phyloP scores from a whole-genome alignment of 2,329 filamentous ascomycete species.

The Botrytis galanthina region DNA sequence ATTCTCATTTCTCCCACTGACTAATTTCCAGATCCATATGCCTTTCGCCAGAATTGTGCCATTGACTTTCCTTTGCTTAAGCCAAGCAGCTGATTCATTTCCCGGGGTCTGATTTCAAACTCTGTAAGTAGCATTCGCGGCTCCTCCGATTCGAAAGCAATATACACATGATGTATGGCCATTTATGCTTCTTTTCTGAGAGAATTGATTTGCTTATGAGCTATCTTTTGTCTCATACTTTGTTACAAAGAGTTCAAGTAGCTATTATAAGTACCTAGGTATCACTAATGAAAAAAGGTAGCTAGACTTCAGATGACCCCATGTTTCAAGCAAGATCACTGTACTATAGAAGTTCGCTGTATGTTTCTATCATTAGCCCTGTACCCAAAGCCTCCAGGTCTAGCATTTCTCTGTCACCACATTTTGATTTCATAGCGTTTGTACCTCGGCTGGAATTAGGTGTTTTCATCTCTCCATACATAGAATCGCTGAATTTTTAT shows the following conservation, averaged over 20 bases:
- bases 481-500: too few species aligned
- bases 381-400: rapidly evolving
- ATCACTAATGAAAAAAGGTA: not conserved
- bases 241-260: not conserved
- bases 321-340: not conserved
- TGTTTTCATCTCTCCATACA: too few species aligned
- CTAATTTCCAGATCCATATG: not conserved
- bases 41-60: rapidly evolving
- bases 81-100: not conserved
- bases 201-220: rapidly evolving
- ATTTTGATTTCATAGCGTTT: too few species aligned
- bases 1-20: not conserved
- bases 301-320: rapidly evolving
- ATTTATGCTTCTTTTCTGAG: not conserved
- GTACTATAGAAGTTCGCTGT: not conserved
- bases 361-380: not conserved
- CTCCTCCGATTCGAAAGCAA: not conserved
- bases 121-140: not conserved
- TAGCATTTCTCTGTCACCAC: not conserved
- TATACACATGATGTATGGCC: rapidly evolving
- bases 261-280: not conserved
- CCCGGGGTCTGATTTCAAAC: too few species aligned
- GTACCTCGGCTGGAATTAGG: too few species aligned
- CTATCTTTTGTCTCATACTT: not conserved
- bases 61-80: not conserved